Conservation (phyloP, 371 early-diverging fungal genomes). For the Saksenaea vasiformis region DNA sequence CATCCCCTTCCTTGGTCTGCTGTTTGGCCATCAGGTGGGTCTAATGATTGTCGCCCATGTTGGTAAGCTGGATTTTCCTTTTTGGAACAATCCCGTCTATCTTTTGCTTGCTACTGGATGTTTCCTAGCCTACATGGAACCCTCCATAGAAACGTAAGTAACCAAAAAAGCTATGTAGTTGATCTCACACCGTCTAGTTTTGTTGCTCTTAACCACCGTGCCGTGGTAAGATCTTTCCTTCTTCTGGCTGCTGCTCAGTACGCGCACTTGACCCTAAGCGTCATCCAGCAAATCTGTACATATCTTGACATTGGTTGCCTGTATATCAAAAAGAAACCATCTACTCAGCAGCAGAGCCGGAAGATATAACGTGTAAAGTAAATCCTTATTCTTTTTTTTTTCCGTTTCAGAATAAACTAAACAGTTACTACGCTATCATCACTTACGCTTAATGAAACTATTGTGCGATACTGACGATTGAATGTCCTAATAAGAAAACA, state of each 20-base stretch:
- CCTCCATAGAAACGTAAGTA: constrained; percentile 52
- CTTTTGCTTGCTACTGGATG: constrained; percentile 59
- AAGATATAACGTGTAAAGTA: too few relatives aligned
- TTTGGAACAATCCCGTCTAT: constrained; percentile 64
- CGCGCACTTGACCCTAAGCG: constrained; percentile 66
- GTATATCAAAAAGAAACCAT: constrained; percentile 68
- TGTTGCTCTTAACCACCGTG: constrained; percentile 24
- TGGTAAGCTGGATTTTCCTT: constrained; percentile 77
- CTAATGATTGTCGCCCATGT: constrained; percentile 89
- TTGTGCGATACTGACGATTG: too few relatives aligned
- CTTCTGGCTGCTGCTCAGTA: constrained; percentile 50
- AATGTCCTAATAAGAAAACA: too few relatives aligned
- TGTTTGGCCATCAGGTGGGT: constrained; percentile 86
- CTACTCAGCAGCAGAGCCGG: too few relatives aligned
- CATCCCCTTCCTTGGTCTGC: constrained; percentile 68
- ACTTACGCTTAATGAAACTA: too few relatives aligned
- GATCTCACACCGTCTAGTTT: constrained; percentile 7
- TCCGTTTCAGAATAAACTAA: too few relatives aligned
- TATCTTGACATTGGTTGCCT: constrained; percentile 86
- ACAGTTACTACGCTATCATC: too few relatives aligned
- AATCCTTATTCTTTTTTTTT: too few relatives aligned
- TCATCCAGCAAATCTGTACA: constrained; percentile 82
- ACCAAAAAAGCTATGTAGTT: background rate
- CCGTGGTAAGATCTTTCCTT: constrained; percentile 24
- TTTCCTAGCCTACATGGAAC: constrained; percentile 61